phyloP scores from a whole-genome alignment of 495 filamentous ascomycete genomes.

The Aeminium ludgeri region DNA sequence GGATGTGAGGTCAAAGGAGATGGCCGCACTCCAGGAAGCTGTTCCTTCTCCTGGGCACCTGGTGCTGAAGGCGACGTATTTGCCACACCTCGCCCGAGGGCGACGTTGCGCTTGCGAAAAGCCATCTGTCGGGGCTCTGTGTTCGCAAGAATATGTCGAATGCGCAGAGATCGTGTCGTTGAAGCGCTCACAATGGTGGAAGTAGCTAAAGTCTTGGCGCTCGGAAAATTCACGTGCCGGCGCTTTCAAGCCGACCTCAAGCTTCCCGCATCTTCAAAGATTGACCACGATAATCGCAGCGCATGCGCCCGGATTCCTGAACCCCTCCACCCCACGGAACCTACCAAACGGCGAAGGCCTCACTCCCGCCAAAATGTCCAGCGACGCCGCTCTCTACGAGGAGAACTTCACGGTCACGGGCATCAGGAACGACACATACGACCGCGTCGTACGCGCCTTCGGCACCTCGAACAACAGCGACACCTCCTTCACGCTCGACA shows the following conservation, averaged over 20 bases:
- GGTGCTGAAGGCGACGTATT: background rate
- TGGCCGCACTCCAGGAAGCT: constrained; percentile 52
- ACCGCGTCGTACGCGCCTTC: constrained; percentile 71
- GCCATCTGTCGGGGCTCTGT: constrained; percentile 26
- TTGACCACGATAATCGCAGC: too few species aligned
- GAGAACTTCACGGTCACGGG: constrained; percentile 70
- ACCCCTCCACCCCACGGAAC: too few species aligned
- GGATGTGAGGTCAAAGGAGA: constrained; percentile 77
- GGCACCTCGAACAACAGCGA: constrained; percentile 52
- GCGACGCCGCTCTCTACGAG: constrained; percentile 78
- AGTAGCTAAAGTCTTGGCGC: too few species aligned
- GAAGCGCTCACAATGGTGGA: too few species aligned
- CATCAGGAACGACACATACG: constrained; percentile 74
- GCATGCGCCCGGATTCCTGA: too few species aligned
- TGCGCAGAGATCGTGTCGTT: background rate
- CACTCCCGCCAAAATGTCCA: constrained; percentile 4
- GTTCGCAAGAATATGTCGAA: background rate
- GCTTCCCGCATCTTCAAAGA: too few species aligned
- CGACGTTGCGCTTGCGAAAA: constrained; percentile 76
- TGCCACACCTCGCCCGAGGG: constrained; percentile 30
- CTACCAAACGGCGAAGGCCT: background rate
- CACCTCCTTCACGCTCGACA: constrained; percentile 68
- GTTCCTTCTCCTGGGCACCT: background rate
- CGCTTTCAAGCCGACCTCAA: too few species aligned
- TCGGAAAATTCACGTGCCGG: too few species aligned